Evolutionary conservation across 139 green algal species (phyloP), one percentile per base, ranked within the genome.

Genomic region (Choricystis sp.): DNA sequence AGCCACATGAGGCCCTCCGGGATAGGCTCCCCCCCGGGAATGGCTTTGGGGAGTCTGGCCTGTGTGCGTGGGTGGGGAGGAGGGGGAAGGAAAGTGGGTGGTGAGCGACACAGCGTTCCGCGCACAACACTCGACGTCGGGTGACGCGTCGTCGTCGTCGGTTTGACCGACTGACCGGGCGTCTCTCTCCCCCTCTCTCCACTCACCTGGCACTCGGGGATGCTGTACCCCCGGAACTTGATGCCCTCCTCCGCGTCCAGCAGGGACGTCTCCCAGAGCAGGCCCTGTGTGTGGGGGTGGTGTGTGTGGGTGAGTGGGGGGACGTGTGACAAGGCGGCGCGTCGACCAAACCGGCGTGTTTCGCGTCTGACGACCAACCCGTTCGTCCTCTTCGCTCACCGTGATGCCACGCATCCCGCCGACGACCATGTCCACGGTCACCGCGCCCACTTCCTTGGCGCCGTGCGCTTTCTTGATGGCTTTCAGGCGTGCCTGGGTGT

Each of bases 321-420:
- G 30, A 29, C 9, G 20, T 20, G 29, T 23, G n/a, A n/a, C n/a
- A n/a, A n/a, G n/a, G n/a, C n/a, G n/a, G n/a, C n/a, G n/a, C n/a
- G n/a, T n/a, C n/a, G n/a, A n/a, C n/a, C n/a, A n/a, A n/a, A n/a
- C n/a, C n/a, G n/a, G n/a, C n/a, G n/a, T n/a, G n/a, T n/a, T n/a
- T n/a, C n/a, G n/a, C n/a, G n/a, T n/a, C n/a, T n/a, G n/a, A n/a
- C n/a, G n/a, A n/a, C n/a, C n/a, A n/a, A n/a, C n/a, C n/a, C n/a
- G n/a, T n/a, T n/a, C n/a, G n/a, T n/a, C n/a, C n/a, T n/a, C n/a
- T n/a, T n/a, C 40, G 9, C 63, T 23, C 48, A 71, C 66, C 40
- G 88, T 85, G 69, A 99, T 96, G 63, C 93, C 92, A 21, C 93
- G 79, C 93, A 99, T 99, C 69, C 93, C 93, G 60, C 93, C 93